A percentile compares a stretch with the other conserved stretches of the same genome.
These are phyloP conservation scores for Rugonectria rugulosa DNA, from an alignment of 2,329 filamentous ascomycete genomes.

Conservation along the genomic window DNA sequence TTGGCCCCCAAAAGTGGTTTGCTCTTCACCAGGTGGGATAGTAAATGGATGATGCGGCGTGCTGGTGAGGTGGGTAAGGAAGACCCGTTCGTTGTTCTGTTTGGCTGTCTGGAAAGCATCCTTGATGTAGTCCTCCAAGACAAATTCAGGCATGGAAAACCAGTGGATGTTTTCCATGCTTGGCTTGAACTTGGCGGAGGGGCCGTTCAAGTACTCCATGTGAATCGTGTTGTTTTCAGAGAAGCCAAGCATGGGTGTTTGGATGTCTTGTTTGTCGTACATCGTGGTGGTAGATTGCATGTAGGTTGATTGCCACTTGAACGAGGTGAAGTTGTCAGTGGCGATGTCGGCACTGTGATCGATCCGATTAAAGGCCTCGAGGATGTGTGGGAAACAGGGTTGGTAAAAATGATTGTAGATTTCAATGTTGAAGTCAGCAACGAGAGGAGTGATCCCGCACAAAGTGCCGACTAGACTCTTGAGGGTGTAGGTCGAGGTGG, in stretches of 20 bases:
- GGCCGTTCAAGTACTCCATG: conserved; percentile 41
- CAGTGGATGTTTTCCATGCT: not conserved
- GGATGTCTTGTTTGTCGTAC: conserved; percentile 45
- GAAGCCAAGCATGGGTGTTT: conserved; percentile 44
- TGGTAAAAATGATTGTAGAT: conserved; percentile 52
- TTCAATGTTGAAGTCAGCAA: conserved; percentile 53
- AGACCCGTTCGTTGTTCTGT: conserved; percentile 40
- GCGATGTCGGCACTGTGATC: conserved; percentile 17
- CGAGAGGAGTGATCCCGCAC: conserved; percentile 51
- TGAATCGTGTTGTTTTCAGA: conserved; percentile 34
- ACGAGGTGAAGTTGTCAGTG: conserved; percentile 12
- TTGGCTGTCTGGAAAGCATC: conserved; percentile 38
- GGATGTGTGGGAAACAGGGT: conserved; percentile 52
- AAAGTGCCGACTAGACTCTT: conserved; percentile 52
- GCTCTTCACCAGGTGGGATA: not conserved
- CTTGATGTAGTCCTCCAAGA: conserved; percentile 39
- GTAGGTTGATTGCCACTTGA: conserved; percentile 43
- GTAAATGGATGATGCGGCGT: conserved; percentile 41
- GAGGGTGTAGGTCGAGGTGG: conserved; percentile 52
- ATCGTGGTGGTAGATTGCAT: conserved; percentile 44
- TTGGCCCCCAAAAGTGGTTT: not conserved
- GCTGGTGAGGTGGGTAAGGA: conserved; percentile 43
- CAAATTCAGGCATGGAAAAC: conserved; percentile 37
- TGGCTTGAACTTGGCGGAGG: conserved; percentile 23
- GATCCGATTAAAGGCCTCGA: conserved; percentile 43